Evolutionary conservation across 768 basidiomycete genomes (phyloP).

Genomic region (Sarcodon sp.): DNA sequence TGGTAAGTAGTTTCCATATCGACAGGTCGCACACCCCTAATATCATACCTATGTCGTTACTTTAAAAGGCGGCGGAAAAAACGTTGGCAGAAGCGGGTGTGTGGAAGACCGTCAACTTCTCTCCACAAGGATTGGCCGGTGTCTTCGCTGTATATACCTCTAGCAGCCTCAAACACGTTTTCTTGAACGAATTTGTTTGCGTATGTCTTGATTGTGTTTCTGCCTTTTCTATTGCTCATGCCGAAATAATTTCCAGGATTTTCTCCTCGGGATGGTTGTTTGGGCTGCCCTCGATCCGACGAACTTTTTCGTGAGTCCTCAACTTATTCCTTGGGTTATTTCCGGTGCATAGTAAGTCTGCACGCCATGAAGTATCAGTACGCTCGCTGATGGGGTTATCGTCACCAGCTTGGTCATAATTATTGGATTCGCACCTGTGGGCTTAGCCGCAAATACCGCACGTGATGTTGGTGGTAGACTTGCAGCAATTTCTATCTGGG

Average conservation of each 20-base stretch:
- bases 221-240: background rate
- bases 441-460: conserved; percentile 51
- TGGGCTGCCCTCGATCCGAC: conserved; percentile 46
- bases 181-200: conserved; percentile 44
- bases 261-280: conserved; percentile 35
- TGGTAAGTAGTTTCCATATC: conserved; percentile 15
- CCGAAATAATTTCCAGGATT: conserved; percentile 18
- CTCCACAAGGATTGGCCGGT: conserved; percentile 21
- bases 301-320: conserved; percentile 43
- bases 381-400: background rate
- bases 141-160: conserved; percentile 37
- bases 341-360: conserved; percentile 43
- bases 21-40: conserved; percentile 11
- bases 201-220: conserved; percentile 20
- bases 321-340: conserved; percentile 36
- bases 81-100: conserved; percentile 10
- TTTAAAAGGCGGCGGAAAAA: conserved; percentile 17
- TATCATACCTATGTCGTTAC: too few species aligned
- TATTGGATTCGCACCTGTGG: conserved; percentile 45
- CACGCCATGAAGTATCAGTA: background rate
- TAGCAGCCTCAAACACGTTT: conserved; percentile 29
- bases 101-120: conserved; percentile 16
- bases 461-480: conserved; percentile 58
- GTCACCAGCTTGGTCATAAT: conserved; percentile 33
- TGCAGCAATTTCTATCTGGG: conserved; percentile 52